Conservation (phyloP, 2,329 filamentous ascomycete genomes). For the Stachybotrys chartarum region DNA sequence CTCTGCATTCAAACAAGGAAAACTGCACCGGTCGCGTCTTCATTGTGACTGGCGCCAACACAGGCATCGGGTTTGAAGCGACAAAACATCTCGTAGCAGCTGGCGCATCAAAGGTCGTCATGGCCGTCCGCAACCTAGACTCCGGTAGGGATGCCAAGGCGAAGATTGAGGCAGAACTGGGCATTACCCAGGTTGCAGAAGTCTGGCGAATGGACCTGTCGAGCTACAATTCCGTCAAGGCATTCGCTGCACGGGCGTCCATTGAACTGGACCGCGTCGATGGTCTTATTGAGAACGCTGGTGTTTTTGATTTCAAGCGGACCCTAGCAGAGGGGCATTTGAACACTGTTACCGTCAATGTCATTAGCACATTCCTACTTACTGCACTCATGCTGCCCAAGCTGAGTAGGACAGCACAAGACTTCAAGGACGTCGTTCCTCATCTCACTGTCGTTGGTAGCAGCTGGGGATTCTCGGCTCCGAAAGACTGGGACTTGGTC, state of each 20-base stretch:
- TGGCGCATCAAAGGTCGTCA: constrained; percentile 29
- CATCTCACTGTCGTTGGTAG: constrained; percentile 25
- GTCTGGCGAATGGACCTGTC: constrained; percentile 36
- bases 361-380: constrained; percentile 37
- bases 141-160: constrained; percentile 31
- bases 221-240: constrained; percentile 24
- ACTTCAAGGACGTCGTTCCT: constrained; percentile 21
- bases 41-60: constrained; percentile 34
- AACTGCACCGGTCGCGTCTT: neutral
- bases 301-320: constrained; percentile 6
- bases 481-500: constrained; percentile 5
- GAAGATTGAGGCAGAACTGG: constrained; percentile 21
- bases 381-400: constrained; percentile 33
- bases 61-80: constrained; percentile 30
- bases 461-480: constrained; percentile 1
- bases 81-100: constrained; percentile 29
- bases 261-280: constrained; percentile 30
- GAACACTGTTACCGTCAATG: constrained; percentile 36
- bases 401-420: constrained; percentile 27
- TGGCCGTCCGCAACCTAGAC: constrained; percentile 28
- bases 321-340: constrained; percentile 31
- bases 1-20: neutral
- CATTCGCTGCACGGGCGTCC: constrained; percentile 24
- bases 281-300: constrained; percentile 34
- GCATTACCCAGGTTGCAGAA: constrained; percentile 18